phyloP scores from a whole-genome alignment of 768 basidiomycete genomes.

The Omphalotus guepiniiformis region DNA sequence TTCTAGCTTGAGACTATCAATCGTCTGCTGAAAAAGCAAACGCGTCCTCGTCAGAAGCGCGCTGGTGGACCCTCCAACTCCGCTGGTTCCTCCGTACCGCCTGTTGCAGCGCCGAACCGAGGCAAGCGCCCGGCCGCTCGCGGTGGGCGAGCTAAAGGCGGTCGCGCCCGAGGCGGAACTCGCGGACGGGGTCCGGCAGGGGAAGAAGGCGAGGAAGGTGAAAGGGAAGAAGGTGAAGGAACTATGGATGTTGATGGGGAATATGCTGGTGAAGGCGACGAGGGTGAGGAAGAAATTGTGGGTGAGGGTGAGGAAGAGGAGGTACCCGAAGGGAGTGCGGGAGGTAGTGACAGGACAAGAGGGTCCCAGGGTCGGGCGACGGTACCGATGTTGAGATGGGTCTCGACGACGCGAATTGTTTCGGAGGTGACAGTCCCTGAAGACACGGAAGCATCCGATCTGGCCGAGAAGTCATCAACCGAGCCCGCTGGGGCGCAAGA shows the following conservation, averaged over 20 bases:
- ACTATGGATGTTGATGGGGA: conserved; percentile 1
- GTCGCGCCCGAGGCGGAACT: conserved; percentile 1
- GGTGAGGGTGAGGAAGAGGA: conserved; percentile 1
- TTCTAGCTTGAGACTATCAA: conserved; percentile 82
- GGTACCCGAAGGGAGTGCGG: not conserved
- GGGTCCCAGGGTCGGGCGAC: not conserved
- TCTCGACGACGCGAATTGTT: not conserved
- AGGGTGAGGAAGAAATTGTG: not conserved
- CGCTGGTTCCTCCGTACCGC: conserved; percentile 3
- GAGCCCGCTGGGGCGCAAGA: not conserved
- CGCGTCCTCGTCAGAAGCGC: conserved; percentile 59
- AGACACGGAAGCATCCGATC: no score
- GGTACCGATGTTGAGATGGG: conserved; percentile 7
- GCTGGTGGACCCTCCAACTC: conserved; percentile 4
- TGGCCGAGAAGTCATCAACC: no score
- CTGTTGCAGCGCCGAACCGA: not conserved
- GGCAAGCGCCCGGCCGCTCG: not conserved
- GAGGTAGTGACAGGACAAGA: not conserved
- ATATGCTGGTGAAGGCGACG: not conserved
- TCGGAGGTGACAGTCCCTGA: not conserved
- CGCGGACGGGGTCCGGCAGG: not conserved
- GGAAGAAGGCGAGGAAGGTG: conserved; percentile 3
- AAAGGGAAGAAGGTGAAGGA: not conserved
- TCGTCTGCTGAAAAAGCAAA: conserved; percentile 82
- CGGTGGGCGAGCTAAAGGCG: not conserved